Base-by-base conservation (phyloP, 2,329 filamentous ascomycete genomes). In the Diplocarpon mali region DNA sequence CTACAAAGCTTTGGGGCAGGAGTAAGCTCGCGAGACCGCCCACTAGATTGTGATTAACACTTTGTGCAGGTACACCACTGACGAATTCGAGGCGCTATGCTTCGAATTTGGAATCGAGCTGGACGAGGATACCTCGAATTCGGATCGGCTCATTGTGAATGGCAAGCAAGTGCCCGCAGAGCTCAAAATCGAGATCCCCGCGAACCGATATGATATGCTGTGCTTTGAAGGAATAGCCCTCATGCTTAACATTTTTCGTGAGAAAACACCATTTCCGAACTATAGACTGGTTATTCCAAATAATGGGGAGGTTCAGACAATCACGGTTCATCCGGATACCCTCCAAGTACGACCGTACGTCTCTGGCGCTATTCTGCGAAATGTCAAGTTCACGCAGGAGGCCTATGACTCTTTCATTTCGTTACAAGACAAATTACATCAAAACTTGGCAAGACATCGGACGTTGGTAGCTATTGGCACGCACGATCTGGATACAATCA, bases 21-120 rank as follows among this genome's bases (percentile, higher is more conserved):
- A 92, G 78, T 95, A 76, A 65, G 75, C 66, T 57, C 67, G 61
- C 51, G 53, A 54, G 50, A 47, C 50, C 53, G 51, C 46, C 52
- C 49, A 41, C 30, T 34, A 45, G 27, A 43, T 54, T 46, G 40
- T 51, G 31, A 45, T 50, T 60, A 50, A 60, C 52, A 50, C 61
- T 43, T 12, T 42, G 54, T 55, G 60, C 5, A 89, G 84, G 56
- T 90, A 85, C 67, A 95, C 90, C 44, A 92, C 86, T 53, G 79
- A 94, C 59, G 86, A 94, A 62, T 98, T 98, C 62, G 92, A 98
- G 66, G 85, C 94, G 62, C 74, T 98, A 57, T 96, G 92, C 68
- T 98, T 98, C 75, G 90, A 98, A 61, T 98, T 95, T 63, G 74
- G 74, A 48, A 93, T 98, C 63, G 92, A 98, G 67, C 77, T 98